These are phyloP conservation scores for Neurospora tetrasperma DNA, from an alignment of 495 filamentous ascomycete species.

Conservation along the genomic window DNA sequence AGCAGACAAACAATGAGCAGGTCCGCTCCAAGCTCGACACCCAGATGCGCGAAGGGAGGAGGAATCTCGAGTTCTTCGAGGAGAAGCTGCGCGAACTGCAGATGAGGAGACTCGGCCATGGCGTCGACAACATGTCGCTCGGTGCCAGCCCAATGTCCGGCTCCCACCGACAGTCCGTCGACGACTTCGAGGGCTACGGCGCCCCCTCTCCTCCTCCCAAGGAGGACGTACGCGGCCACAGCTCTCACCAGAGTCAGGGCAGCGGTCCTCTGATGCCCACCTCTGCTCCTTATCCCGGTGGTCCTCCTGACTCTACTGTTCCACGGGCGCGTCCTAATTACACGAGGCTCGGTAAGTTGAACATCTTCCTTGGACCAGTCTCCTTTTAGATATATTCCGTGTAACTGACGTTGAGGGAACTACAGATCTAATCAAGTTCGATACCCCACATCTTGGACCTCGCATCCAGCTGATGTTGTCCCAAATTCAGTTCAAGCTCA, in stretches of 20 bases:
- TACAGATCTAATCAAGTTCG: slow-evolving; percentile 95
- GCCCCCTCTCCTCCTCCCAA: slow-evolving; percentile 56
- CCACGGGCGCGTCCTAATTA: slow-evolving; percentile 80
- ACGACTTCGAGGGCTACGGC: slow-evolving; percentile 35
- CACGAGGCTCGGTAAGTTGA: slow-evolving; percentile 78
- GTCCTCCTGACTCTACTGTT: slow-evolving; percentile 54
- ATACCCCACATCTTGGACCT: slow-evolving; percentile 88
- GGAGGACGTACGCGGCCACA: slow-evolving; percentile 34
- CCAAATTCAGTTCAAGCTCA: slow-evolving; percentile 96
- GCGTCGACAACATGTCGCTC: slow-evolving; percentile 52
- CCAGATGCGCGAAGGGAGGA: slow-evolving; percentile 84
- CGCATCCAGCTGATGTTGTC: slow-evolving; percentile 99
- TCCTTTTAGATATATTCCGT: not conserved
- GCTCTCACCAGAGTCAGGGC: slow-evolving; percentile 29
- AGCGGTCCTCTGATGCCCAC: slow-evolving; percentile 70
- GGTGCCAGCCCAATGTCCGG: slow-evolving; percentile 27
- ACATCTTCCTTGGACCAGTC: not conserved
- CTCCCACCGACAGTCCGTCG: slow-evolving; percentile 23
- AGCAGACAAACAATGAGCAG: slow-evolving; percentile 82
- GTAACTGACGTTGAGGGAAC: not conserved
- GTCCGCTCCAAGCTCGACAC: slow-evolving; percentile 82
- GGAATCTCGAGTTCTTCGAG: slow-evolving; percentile 91
- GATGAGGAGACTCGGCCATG: slow-evolving; percentile 60
- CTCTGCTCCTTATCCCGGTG: slow-evolving; percentile 66
- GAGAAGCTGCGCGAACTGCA: slow-evolving; percentile 80